phyloP scores from a whole-genome alignment of 768 basidiomycete species.

The Tulasnella calospora region DNA sequence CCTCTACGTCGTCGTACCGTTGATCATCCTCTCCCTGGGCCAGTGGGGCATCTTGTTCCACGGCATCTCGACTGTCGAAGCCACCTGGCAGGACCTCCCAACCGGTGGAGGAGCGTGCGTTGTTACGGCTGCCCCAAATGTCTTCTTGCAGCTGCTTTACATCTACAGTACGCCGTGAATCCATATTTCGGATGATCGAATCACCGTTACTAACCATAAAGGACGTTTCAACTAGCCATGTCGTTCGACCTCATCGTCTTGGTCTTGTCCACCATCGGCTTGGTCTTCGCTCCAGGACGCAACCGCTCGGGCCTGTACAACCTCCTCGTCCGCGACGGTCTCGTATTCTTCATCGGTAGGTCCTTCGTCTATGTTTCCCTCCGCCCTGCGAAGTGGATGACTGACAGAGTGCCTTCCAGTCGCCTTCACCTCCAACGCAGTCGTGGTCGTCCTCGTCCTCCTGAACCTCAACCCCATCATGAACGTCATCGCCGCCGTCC shows the following conservation, averaged over 20 bases:
- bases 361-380: not conserved
- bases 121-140: constrained; percentile 36
- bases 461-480: constrained; percentile 24
- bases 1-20: constrained; percentile 46
- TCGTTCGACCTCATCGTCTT: constrained; percentile 62
- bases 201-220: not conserved
- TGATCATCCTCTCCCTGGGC: constrained; percentile 55
- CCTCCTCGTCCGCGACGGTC: constrained; percentile 63
- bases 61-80: constrained; percentile 12
- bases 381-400: not conserved
- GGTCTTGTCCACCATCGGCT: constrained; percentile 57
- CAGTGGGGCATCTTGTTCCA: constrained; percentile 33
- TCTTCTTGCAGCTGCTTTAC: constrained; percentile 57
- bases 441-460: constrained; percentile 16
- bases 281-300: constrained; percentile 47
- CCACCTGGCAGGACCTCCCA: constrained; percentile 1
- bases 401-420: not conserved
- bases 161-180: constrained; percentile 45
- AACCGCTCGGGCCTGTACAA: constrained; percentile 50
- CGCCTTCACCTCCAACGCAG: constrained; percentile 23
- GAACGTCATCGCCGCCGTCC: constrained; percentile 29
- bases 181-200: not conserved
- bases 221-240: constrained; percentile 45
- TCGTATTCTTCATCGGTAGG: constrained; percentile 64
- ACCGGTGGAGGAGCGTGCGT: constrained; percentile 25